Evolutionary conservation across 2,329 filamentous ascomycete genomes (phyloP).

Genomic region (Purpureocillium takamizusanense): DNA sequence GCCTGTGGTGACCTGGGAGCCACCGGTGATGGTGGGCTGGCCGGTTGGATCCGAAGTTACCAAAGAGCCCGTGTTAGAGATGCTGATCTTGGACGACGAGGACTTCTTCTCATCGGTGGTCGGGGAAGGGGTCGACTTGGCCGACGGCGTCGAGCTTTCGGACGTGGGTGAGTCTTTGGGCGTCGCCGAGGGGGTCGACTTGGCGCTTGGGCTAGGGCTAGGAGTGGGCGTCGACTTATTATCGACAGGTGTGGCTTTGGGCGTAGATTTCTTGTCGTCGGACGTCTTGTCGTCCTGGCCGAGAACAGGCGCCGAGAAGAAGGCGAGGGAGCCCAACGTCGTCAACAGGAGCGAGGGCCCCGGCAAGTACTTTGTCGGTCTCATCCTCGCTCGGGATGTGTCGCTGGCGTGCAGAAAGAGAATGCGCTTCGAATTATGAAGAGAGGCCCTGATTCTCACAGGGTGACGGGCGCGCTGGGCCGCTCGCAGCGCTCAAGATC

Average conservation of each 20-base stretch:
- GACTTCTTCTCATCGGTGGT: conserved; percentile 2
- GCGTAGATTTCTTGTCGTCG: not conserved
- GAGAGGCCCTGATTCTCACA: too few relatives aligned
- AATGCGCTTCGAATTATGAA: too few relatives aligned
- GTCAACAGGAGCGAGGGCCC: conserved; percentile 16
- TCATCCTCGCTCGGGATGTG: conserved; percentile 12
- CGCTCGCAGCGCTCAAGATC: too few relatives aligned
- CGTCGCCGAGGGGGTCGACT: not conserved
- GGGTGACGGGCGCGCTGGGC: too few relatives aligned
- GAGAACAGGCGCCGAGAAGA: conserved; percentile 19
- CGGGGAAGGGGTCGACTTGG: not conserved
- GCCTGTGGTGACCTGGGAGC: conserved; percentile 8
- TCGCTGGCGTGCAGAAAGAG: not conserved
- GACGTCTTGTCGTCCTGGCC: conserved; percentile 7
- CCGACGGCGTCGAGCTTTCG: conserved; percentile 2
- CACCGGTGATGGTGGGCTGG: conserved; percentile 12
- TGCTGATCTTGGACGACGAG: conserved; percentile 6
- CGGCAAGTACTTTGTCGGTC: conserved; percentile 16
- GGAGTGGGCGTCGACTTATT: conserved; percentile 4
- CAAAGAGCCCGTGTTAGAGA: conserved; percentile 9
- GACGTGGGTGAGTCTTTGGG: conserved; percentile 3
- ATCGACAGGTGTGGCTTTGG: conserved; percentile 1
- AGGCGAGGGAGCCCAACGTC: conserved; percentile 14
- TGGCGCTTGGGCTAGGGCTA: not conserved
- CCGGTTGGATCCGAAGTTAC: conserved; percentile 4